Evolutionary conservation across 2,329 filamentous ascomycete species (phyloP), one percentile per base, ranked within the genome.

Genomic region (Nigrospora osmanthi): DNA sequence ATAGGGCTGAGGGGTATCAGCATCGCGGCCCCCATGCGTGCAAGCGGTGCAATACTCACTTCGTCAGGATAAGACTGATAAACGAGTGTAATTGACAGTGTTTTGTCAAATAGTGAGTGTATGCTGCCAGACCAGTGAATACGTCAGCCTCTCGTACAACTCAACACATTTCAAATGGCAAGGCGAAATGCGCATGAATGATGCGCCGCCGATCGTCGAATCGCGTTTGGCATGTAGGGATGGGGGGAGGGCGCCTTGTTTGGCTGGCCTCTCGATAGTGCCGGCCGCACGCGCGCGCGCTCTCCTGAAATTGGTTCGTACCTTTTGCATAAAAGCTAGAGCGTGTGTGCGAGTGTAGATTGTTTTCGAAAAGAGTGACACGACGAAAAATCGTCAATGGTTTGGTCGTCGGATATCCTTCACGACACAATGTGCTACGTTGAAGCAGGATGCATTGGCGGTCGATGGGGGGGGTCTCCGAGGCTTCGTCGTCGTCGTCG

Each of bases 51-150:
- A 28, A 28, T 4, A 28, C 23, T 28, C 23, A 45, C 51, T 53
- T 49, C 63, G 65, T 69, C 64, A 68, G 65, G 61, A 50, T 37
- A 50, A 60, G 58, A 35, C 61, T 48, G 58, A 52, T 49, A 54
- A 70, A 69, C 66, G 67, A 70, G 62, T 67, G 67, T 69, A 69
- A 62, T 66, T 69, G 67, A 70, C 67, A 62, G 61, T 48, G 56
- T 46, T 51, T 57, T 65, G 65, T 67, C 65, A 69, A 69, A 54
- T 63, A 66, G 61, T 58, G 65, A 55, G 58, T 58, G 57, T 64
- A 40, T 47, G 35, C 30, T 31, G 33, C 17, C 35, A 42, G 10
- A 31, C 34, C 34, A 34, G 38, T 41, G 37, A 17, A 19, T 19
- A 19, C 12, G 47, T 60, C 48, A 57, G 36, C 37, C 35, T 31